Evolutionary conservation across 2,329 filamentous ascomycete genomes (phyloP).

Genomic region (Trichoderma atroviride): DNA sequence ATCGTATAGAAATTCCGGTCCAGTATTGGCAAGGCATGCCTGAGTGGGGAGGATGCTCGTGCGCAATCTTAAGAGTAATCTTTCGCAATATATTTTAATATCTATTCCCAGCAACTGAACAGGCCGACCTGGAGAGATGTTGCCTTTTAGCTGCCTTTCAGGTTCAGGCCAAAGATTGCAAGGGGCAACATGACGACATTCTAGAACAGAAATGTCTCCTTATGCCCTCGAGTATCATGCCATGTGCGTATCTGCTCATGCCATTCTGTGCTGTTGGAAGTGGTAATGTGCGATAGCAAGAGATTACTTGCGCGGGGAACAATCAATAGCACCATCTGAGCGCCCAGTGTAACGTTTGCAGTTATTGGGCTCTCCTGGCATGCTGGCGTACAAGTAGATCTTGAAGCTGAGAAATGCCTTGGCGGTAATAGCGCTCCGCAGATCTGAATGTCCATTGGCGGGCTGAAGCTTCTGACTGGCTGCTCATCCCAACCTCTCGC

Average conservation of each 20-base stretch:
- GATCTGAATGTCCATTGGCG: neutral
- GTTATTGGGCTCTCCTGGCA: neutral
- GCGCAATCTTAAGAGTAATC: conserved; percentile 18
- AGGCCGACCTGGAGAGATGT: conserved; percentile 13
- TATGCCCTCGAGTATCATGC: conserved; percentile 7
- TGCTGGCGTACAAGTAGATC: neutral
- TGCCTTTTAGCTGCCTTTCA: conserved; percentile 17
- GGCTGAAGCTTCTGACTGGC: conserved; percentile 14
- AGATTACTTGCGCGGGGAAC: conserved; percentile 1
- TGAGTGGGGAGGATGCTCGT: conserved; percentile 1
- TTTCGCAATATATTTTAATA: conserved; percentile 24
- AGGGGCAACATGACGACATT: conserved; percentile 2
- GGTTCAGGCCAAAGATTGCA: conserved; percentile 19
- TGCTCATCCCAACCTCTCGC: neutral
- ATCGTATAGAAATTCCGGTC: neutral
- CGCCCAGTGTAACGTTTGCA: neutral
- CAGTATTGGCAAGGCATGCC: neutral
- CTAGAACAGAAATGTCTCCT: conserved; percentile 4
- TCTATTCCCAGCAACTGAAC: conserved; percentile 11
- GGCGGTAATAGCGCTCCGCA: conserved; percentile 1
- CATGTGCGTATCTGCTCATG: conserved; percentile 7
- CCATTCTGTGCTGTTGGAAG: neutral
- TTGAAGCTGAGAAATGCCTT: neutral
- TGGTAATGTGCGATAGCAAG: neutral
- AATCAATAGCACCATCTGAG: neutral